A percentile compares a stretch with the other conserved stretches of the same genome.
These are phyloP conservation scores for Penicillium maclennaniae DNA, from an alignment of 495 filamentous ascomycete genomes.

Conservation along the genomic window DNA sequence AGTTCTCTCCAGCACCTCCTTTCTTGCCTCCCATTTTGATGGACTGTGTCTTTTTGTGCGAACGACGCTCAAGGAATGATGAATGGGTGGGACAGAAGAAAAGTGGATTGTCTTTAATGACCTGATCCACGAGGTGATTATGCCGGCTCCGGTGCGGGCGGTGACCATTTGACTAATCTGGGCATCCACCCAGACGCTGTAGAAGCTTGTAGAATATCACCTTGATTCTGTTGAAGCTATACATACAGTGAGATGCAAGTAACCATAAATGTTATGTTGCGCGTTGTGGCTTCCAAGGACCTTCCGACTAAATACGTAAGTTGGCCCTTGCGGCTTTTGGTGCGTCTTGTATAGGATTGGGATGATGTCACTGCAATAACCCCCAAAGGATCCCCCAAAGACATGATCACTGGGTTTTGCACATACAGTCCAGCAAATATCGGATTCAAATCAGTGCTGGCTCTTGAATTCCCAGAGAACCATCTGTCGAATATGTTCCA, in stretches of 20 bases:
- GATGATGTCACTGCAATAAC: too few relatives aligned
- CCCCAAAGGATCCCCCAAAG: too few relatives aligned
- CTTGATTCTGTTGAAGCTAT: not conserved
- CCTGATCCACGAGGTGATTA: conserved; percentile 25
- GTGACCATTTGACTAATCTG: conserved; percentile 8
- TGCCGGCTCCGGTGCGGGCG: conserved; percentile 29
- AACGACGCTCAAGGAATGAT: not conserved
- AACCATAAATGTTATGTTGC: too few relatives aligned
- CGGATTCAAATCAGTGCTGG: too few relatives aligned
- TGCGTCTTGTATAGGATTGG: too few relatives aligned
- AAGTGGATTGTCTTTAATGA: conserved; percentile 20
- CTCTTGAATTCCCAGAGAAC: too few relatives aligned
- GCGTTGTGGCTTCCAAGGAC: too few relatives aligned
- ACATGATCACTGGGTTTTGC: too few relatives aligned
- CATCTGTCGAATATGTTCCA: too few relatives aligned
- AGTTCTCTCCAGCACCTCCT: conserved; percentile 58
- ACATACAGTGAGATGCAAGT: not conserved
- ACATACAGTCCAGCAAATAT: too few relatives aligned
- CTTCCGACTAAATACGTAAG: too few relatives aligned
- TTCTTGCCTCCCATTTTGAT: conserved; percentile 57
- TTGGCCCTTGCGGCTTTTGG: too few relatives aligned
- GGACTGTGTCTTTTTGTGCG: not conserved
- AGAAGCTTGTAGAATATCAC: not conserved
- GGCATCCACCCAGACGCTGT: not conserved
- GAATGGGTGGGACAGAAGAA: conserved; percentile 8